Conservation (phyloP, 768 basidiomycete species). For the Mycena galericulata region DNA sequence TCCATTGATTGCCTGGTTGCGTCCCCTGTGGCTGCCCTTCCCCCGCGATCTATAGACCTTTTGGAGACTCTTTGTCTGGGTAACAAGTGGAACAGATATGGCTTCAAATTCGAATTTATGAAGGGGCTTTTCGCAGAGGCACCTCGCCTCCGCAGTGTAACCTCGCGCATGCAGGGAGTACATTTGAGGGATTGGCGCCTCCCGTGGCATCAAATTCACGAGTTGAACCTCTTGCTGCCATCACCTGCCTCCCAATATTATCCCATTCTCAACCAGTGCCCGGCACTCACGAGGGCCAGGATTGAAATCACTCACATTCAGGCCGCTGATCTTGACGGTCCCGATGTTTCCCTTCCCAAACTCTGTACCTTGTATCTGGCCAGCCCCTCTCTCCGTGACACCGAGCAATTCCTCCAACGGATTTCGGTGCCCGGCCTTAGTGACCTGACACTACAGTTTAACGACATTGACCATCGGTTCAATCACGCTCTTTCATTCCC, state of each 20-base stretch:
- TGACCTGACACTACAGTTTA: no score
- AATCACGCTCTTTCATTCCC: background rate
- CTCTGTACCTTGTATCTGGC: background rate
- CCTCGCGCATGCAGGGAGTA: background rate
- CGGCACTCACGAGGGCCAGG: background rate
- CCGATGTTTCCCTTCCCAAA: background rate
- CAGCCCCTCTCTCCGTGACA: no score
- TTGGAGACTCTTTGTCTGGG: no score
- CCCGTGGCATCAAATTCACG: background rate
- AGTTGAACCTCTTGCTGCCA: background rate
- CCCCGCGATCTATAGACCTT: background rate
- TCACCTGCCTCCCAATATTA: background rate
- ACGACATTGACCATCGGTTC: no score
- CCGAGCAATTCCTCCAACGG: no score
- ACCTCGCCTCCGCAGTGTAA: background rate
- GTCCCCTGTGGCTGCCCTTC: background rate
- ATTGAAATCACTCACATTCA: background rate
- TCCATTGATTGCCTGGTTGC: background rate
- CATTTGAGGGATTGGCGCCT: background rate
- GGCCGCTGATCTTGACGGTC: background rate
- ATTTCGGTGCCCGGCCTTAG: no score
- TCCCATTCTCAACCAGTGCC: background rate
- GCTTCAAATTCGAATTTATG: background rate
- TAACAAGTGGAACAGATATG: no score
- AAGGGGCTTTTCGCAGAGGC: background rate